Evolutionary conservation across 768 basidiomycete genomes (phyloP), one percentile per base, ranked within the genome.

Genomic region (Guyanaporus albipodus): DNA sequence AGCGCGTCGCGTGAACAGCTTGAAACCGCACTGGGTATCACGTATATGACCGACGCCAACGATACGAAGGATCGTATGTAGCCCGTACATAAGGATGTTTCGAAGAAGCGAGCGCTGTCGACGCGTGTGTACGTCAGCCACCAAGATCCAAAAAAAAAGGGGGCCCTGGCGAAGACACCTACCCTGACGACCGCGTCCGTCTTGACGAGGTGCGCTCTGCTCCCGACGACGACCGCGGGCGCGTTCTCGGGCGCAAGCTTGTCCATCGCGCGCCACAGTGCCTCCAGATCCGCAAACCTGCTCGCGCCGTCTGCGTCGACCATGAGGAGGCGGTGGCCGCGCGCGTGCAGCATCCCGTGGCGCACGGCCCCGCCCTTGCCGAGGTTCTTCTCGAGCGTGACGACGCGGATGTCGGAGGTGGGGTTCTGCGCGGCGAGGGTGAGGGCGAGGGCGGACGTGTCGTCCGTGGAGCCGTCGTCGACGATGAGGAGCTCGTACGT

Each of bases 1-100:
- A 0, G 92, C 85, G 4, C 73, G 58, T 10, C 91, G 88, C 14
- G 91, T 83, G 69, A 95, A 94, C 22, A 97, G 79, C 69, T 97
- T 97, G 82, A 97, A 97, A 26, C 94, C 94, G 61, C 94, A 96
- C 63, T 96, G 94, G 15, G 94, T 97, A 70, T 96, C 93, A 21
- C 89, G 81, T 50, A 95, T 87, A 60, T 91, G 85, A 8, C 85
- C 85, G 4, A 93, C 91, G 38, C 94, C 93, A 24, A 95, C 83
- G 37, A 95, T 79, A 28, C 86, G 82, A 8, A 96, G 77, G 61
- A 93, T 83, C 17, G 89, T 83, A 64, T 97, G 94, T 48, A 97
- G 79, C 4, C 86, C 87, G 59, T 95, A 85, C 94, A 96, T 97
- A 46, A 95, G 83, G 48, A 95, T 69, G 60, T 96, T 97, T 26